Conservation (phyloP, 1,284 basidiomycete species). For the Ceratobasidium sp. region DNA sequence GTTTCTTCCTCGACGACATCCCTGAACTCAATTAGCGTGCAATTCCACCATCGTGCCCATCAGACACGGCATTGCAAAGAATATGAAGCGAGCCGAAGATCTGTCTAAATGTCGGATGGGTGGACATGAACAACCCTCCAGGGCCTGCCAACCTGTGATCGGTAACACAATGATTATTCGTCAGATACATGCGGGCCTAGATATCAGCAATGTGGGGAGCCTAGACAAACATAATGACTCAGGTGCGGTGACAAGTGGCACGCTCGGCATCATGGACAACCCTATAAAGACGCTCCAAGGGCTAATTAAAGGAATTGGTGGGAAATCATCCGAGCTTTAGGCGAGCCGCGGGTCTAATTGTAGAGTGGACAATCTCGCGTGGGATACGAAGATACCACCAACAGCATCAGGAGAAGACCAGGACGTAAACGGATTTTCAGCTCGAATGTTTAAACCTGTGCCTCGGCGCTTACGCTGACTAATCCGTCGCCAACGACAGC, state of each 20-base stretch:
- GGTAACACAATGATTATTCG: not conserved
- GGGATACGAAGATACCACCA: not conserved
- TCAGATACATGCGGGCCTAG: not conserved
- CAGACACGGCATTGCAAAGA: conserved; percentile 19
- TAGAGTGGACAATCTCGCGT: not conserved
- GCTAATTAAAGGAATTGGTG: not conserved
- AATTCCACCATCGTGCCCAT: conserved; percentile 23
- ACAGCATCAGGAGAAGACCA: not conserved
- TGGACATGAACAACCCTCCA: not conserved
- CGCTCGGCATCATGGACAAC: conserved; percentile 12
- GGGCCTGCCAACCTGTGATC: not conserved
- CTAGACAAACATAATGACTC: conserved; percentile 17
- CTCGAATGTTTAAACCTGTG: not conserved
- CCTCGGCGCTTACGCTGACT: not conserved
- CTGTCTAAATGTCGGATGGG: conserved; percentile 16
- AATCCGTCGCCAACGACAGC: not conserved
- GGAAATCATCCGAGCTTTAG: conserved; percentile 13
- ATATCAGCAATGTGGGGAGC: not conserved
- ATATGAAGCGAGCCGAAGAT: conserved; percentile 21
- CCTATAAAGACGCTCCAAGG: conserved; percentile 21
- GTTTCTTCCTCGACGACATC: conserved; percentile 23
- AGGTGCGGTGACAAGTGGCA: conserved; percentile 4
- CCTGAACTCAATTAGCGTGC: conserved; percentile 33
- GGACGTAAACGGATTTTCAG: not conserved
- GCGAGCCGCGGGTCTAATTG: conserved; percentile 25